These are phyloP conservation scores for Nannochloropsis gaditana DNA, from an alignment of 108 stramenopile genomes.

Conservation along the genomic window DNA sequence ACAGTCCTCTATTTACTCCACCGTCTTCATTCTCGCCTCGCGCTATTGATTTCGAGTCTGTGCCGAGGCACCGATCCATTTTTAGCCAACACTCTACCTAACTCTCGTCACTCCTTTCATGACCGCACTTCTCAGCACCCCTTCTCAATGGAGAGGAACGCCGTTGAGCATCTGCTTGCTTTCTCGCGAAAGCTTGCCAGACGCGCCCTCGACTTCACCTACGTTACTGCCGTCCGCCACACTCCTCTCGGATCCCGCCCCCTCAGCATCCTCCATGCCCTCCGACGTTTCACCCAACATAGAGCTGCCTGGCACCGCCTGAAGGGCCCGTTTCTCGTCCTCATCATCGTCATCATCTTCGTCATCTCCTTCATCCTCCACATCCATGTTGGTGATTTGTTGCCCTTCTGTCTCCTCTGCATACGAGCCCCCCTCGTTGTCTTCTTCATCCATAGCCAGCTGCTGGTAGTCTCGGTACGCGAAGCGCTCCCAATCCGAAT, in stretches of 20 bases:
- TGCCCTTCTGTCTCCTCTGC: background rate
- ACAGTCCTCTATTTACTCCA: too few relatives aligned
- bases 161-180: too few relatives aligned
- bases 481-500: constrained; percentile 95
- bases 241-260: background rate
- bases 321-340: background rate
- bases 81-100: too few relatives aligned
- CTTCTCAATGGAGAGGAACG: too few relatives aligned
- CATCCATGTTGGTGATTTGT: background rate
- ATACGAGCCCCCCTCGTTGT: constrained; percentile 57
- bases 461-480: constrained; percentile 87
- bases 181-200: too few relatives aligned
- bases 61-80: too few relatives aligned
- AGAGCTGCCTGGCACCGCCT: background rate
- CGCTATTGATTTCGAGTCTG: too few relatives aligned
- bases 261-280: background rate
- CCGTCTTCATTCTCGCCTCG: too few relatives aligned
- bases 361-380: background rate
- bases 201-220: too few relatives aligned
- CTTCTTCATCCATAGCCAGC: constrained; percentile 89
- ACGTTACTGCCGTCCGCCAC: background rate
- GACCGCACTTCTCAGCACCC: too few relatives aligned
- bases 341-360: background rate
- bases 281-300: background rate
- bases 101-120: too few relatives aligned